Evolutionary conservation across 768 basidiomycete genomes (phyloP).

Genomic region (Tricholoma bakamatsutake): DNA sequence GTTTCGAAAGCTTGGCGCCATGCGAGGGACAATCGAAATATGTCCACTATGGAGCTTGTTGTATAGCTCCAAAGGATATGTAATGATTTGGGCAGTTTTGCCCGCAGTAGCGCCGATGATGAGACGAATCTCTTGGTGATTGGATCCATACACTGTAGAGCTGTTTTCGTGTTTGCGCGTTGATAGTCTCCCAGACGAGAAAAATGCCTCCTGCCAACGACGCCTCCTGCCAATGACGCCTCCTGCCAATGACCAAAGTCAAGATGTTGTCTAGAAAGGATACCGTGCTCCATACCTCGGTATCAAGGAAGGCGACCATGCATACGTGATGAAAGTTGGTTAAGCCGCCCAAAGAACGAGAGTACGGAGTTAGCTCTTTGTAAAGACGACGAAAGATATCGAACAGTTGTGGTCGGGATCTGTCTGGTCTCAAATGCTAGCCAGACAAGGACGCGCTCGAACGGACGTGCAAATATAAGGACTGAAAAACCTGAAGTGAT

Average conservation of each 20-base stretch:
- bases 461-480: constrained; percentile 4
- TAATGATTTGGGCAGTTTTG: constrained; percentile 16
- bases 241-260: not conserved
- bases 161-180: constrained; percentile 13
- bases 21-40: constrained; percentile 10
- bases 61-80: constrained; percentile 22
- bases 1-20: constrained; percentile 19
- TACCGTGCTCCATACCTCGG: not conserved
- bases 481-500: not conserved
- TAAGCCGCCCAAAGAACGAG: not conserved
- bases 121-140: constrained; percentile 21
- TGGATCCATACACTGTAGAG: constrained; percentile 11
- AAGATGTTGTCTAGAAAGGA: constrained; percentile 11
- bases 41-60: constrained; percentile 19
- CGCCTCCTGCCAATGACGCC: no score
- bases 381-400: not conserved
- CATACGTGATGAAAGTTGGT: constrained; percentile 1
- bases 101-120: constrained; percentile 21
- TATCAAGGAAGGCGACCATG: constrained; percentile 1
- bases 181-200: constrained; percentile 22
- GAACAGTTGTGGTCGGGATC: not conserved
- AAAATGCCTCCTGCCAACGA: constrained; percentile 15
- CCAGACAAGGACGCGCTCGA: constrained; percentile 3
- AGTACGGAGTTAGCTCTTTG: not conserved
- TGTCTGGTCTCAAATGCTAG: constrained; percentile 6